phyloP scores from a whole-genome alignment of 164 flowering plant genomes.

The Tetrastigma voinierianum region DNA sequence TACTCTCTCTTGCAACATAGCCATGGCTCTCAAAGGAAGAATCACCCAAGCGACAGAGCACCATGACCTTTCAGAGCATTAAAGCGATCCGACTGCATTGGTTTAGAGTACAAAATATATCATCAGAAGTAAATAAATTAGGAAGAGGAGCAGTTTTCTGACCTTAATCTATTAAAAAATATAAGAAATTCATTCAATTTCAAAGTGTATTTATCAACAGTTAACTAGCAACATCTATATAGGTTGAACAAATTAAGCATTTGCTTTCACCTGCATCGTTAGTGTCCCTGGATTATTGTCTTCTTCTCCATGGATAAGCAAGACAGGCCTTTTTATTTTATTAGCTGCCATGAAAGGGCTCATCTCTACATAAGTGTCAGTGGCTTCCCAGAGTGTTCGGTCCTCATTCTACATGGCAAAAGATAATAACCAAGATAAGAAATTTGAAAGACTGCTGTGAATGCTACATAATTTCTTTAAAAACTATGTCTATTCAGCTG shows the following conservation, averaged over 20 bases:
- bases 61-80: slow-evolving; percentile 97
- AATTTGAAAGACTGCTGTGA: background rate
- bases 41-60: slow-evolving; percentile 88
- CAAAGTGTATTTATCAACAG: background rate
- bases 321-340: slow-evolving; percentile 87
- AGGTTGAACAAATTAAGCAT: background rate
- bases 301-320: slow-evolving; percentile 97
- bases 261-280: slow-evolving; percentile 85
- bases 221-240: background rate
- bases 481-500: background rate
- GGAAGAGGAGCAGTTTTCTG: background rate
- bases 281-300: slow-evolving; percentile 94
- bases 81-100: slow-evolving; percentile 88
- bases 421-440: background rate
- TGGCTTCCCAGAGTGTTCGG: slow-evolving; percentile 96
- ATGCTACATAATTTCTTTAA: background rate
- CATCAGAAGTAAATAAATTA: background rate
- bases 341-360: slow-evolving; percentile 98
- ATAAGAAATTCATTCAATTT: background rate
- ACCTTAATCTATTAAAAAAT: background rate
- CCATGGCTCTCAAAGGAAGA: slow-evolving; percentile 96
- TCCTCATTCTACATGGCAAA: slow-evolving; percentile 74
- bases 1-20: slow-evolving; percentile 89
- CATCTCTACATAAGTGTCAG: slow-evolving; percentile 86
- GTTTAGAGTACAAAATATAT: background rate